Evolutionary conservation across 352 stramenopile species (phyloP).

Genomic region (Phytophthora sansomeana): DNA sequence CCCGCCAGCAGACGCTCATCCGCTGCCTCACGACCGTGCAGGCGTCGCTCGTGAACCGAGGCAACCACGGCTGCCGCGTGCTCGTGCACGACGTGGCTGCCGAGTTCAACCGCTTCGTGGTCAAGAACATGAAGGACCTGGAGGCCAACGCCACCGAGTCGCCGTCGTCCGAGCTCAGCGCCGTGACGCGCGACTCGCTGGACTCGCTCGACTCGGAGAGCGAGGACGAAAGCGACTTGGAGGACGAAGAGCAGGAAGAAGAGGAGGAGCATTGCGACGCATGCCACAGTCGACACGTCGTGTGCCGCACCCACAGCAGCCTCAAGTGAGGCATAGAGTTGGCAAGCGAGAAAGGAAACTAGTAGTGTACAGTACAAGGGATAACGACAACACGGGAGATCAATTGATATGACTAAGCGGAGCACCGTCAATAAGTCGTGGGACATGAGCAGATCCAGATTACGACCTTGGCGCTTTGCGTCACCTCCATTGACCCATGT

Average conservation of each 20-base stretch:
- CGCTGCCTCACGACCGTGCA: constrained; percentile 46
- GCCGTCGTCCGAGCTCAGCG: constrained; percentile 40
- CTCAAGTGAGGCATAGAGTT: constrained; percentile 22
- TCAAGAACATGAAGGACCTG: constrained; percentile 43
- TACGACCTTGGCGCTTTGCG: not conserved
- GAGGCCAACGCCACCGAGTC: constrained; percentile 33
- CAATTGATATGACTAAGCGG: too few species aligned
- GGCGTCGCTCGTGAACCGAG: constrained; percentile 45
- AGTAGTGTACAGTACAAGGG: constrained; percentile 5
- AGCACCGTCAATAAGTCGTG: not conserved
- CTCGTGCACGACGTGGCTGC: constrained; percentile 40
- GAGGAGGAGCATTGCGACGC: constrained; percentile 37
- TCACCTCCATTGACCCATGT: not conserved
- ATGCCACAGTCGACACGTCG: constrained; percentile 42
- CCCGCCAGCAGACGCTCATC: constrained; percentile 46
- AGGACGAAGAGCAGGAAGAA: constrained; percentile 29
- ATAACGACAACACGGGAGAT: too few species aligned
- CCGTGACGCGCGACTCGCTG: constrained; percentile 34
- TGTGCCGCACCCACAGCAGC: constrained; percentile 36
- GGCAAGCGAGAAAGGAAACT: not conserved
- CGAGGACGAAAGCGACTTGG: constrained; percentile 21
- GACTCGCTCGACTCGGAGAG: constrained; percentile 33
- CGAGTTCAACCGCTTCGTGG: constrained; percentile 51
- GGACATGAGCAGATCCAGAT: not conserved
- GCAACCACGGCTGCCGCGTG: constrained; percentile 47